phyloP scores from a whole-genome alignment of 768 basidiomycete species.

The Leccinellum albellum region DNA sequence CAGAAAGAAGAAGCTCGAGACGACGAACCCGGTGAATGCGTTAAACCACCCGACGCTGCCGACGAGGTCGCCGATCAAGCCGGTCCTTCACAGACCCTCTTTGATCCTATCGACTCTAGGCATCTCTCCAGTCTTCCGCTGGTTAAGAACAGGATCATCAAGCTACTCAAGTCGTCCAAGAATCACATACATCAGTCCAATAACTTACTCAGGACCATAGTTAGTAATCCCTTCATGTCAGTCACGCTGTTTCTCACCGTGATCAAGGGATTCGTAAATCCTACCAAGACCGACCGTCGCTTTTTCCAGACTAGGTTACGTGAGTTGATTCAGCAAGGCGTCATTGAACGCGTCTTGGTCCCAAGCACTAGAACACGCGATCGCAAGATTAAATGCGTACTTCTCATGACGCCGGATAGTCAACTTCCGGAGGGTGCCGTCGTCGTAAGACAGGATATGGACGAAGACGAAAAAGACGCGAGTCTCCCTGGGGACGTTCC shows the following conservation, averaged over 20 bases:
- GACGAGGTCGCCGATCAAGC: conserved; percentile 21
- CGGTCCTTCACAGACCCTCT: conserved; percentile 38
- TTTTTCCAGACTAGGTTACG: conserved; percentile 75
- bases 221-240: conserved; percentile 34
- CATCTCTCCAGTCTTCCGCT: conserved; percentile 75
- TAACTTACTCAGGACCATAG: conserved; percentile 75
- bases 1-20: conserved; percentile 59
- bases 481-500: conserved; percentile 28
- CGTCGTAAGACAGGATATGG: conserved; percentile 33
- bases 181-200: conserved; percentile 68
- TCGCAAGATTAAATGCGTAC: conserved; percentile 59
- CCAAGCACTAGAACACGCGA: conserved; percentile 51
- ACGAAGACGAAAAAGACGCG: conserved; percentile 39
- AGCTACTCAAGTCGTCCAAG: conserved; percentile 64
- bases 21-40: conserved; percentile 21
- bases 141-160: conserved; percentile 66
- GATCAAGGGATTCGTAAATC: conserved; percentile 67
- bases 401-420: conserved; percentile 48
- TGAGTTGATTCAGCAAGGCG: conserved; percentile 66
- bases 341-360: conserved; percentile 73
- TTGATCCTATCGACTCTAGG: conserved; percentile 73
- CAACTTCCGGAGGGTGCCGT: conserved; percentile 34
- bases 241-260: conserved; percentile 1
- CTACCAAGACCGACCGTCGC: conserved; percentile 73
- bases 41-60: conserved; percentile 8